phyloP scores from a whole-genome alignment of 2,329 filamentous ascomycete genomes.

The Pseudocercospora fuligena region DNA sequence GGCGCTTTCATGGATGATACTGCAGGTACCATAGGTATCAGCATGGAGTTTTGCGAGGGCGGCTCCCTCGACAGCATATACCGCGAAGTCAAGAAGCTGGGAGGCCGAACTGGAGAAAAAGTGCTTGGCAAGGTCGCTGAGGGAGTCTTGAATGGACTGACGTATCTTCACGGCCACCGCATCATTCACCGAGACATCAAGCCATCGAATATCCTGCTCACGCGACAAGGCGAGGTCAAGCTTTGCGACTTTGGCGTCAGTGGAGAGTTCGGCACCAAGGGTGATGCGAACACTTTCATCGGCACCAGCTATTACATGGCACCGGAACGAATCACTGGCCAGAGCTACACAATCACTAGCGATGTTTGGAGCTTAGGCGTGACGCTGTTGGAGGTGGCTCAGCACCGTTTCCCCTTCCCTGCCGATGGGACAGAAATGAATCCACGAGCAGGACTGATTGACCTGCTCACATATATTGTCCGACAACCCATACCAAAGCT shows the following conservation, averaged over 20 bases:
- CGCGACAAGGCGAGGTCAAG: conserved; percentile 91
- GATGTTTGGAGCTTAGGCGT: conserved; percentile 98
- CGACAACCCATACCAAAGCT: conserved; percentile 92
- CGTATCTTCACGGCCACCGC: conserved; percentile 91
- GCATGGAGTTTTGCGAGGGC: conserved; percentile 98
- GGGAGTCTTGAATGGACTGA: conserved; percentile 89
- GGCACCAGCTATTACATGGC: conserved; percentile 99
- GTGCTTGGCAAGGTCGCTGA: conserved; percentile 96
- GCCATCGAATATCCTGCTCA: conserved; percentile 93
- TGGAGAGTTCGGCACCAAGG: conserved; percentile 97
- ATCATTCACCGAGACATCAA: conserved; percentile 99
- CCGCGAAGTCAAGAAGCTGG: conserved; percentile 93
- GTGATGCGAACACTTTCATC: conserved; percentile 98
- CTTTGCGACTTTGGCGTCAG: conserved; percentile 98
- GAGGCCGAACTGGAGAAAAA: conserved; percentile 93
- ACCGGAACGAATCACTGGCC: conserved; percentile 94
- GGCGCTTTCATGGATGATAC: conserved; percentile 95
- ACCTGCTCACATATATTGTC: conserved; percentile 96
- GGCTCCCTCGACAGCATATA: conserved; percentile 96
- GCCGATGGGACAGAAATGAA: conserved; percentile 96
- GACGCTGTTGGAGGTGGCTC: conserved; percentile 96
- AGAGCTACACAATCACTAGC: conserved; percentile 97
- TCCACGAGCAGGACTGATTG: conserved; percentile 88
- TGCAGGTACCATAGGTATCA: conserved; percentile 96
- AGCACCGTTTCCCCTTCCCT: conserved; percentile 97